Conservation (phyloP, 257 asterid genomes). For the Ehretia macrophylla region DNA sequence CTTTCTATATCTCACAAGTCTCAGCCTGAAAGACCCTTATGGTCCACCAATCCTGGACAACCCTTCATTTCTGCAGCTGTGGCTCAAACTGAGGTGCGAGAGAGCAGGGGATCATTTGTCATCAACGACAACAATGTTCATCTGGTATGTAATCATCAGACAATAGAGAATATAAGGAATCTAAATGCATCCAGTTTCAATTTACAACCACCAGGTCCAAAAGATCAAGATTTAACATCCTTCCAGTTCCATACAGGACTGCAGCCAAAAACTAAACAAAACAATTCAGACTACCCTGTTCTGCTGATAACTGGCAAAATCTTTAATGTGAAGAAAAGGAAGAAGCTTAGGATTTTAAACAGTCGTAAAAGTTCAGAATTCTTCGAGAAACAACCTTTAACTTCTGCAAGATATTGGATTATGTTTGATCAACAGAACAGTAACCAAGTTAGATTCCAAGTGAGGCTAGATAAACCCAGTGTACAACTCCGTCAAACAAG, state of each 20-base stretch:
- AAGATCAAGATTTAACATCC: conserved; percentile 25
- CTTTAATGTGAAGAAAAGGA: conserved; percentile 31
- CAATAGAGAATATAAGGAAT: conserved; percentile 50
- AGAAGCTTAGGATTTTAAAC: conserved; percentile 5
- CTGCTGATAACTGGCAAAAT: conserved; percentile 65
- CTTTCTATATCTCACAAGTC: conserved; percentile 52
- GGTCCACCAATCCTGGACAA: conserved; percentile 82
- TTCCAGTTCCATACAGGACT: background rate
- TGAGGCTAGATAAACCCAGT: conserved; percentile 58
- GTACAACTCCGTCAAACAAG: conserved; percentile 25
- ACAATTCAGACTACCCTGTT: conserved; percentile 27
- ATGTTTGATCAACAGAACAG: conserved; percentile 63
- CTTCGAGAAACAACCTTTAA: conserved; percentile 27
- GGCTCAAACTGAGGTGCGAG: conserved; percentile 80
- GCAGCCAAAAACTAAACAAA: background rate
- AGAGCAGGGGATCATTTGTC: conserved; percentile 88
- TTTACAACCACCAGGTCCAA: background rate
- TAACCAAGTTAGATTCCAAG: conserved; percentile 68
- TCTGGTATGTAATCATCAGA: conserved; percentile 64
- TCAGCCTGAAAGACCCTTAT: conserved; percentile 52
- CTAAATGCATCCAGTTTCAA: conserved; percentile 28
- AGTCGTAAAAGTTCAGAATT: conserved; percentile 14
- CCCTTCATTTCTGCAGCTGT: conserved; percentile 80
- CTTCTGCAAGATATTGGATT: conserved; percentile 68
- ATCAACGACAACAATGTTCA: conserved; percentile 57